These are phyloP conservation scores for Helianthus tuberosus DNA, from an alignment of 129 eudicot species.

Conservation along the genomic window DNA sequence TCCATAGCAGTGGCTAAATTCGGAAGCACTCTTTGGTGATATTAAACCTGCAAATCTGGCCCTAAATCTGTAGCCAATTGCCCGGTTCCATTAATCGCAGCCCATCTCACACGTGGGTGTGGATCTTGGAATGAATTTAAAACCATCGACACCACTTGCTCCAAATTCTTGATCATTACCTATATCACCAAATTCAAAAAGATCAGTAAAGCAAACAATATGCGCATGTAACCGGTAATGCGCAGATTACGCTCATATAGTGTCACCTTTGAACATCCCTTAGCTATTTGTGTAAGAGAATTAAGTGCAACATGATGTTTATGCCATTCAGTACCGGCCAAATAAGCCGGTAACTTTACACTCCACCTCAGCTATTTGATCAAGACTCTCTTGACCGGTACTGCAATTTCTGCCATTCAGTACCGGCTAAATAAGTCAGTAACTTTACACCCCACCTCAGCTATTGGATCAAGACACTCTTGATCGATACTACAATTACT, in stretches of 20 bases:
- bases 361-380: no score
- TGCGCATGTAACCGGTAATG: background rate
- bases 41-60: conserved; percentile 92
- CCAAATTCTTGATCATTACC: conserved; percentile 66
- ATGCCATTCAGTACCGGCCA: no score
- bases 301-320: conserved; percentile 87
- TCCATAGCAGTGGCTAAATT: conserved; percentile 32
- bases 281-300: conserved; percentile 90
- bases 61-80: conserved; percentile 98
- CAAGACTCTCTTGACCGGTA: no score
- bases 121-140: conserved; percentile 90
- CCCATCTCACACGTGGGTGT: conserved; percentile 98
- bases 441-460: no score
- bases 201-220: background rate
- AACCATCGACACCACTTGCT: conserved; percentile 76
- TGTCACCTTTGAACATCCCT: conserved; percentile 88
- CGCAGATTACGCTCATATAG: background rate
- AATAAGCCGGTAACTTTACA: no score
- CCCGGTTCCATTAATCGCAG: conserved; percentile 98
- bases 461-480: no score
- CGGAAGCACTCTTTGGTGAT: conserved; percentile 83
- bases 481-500: no score
- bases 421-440: no score
- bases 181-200: conserved; percentile 21
- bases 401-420: no score